Conservation (phyloP, 2,329 filamentous ascomycete species). For the Hypoxylon sp. region DNA sequence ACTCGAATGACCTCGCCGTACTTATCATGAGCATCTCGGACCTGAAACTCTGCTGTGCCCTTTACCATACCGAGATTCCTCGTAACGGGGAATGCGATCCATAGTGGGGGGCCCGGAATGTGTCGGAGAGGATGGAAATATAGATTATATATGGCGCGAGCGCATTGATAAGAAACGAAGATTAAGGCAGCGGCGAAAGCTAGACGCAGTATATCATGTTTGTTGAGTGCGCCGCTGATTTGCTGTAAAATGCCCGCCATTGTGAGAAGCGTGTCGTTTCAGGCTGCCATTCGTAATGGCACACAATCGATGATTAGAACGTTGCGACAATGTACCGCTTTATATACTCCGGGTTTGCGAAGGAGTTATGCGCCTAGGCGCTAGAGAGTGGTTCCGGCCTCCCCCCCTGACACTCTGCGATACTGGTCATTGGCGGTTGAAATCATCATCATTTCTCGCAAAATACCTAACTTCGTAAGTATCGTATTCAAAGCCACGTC, state of each 20-base stretch:
- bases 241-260: constrained; percentile 36
- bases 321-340: not conserved
- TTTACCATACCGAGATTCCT: constrained; percentile 40
- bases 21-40: constrained; percentile 45
- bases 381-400: not conserved
- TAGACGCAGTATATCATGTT: constrained; percentile 7
- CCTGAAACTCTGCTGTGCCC: constrained; percentile 37
- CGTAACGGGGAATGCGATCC: constrained; percentile 44
- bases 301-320: not conserved
- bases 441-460: not conserved
- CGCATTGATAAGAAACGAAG: constrained; percentile 25
- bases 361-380: constrained; percentile 1
- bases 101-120: constrained; percentile 47
- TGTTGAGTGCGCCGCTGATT: constrained; percentile 16
- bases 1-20: constrained; percentile 55
- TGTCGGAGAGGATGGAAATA: constrained; percentile 50
- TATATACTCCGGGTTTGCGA: constrained; percentile 3
- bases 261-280: constrained; percentile 3
- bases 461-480: not conserved
- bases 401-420: not conserved
- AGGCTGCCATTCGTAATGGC: not conserved
- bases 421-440: not conserved
- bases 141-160: constrained; percentile 46
- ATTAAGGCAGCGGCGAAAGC: constrained; percentile 11
- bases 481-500: not conserved